These are phyloP conservation scores for Psilocybe cubensis DNA, from an alignment of 768 basidiomycete genomes.

Conservation along the genomic window DNA sequence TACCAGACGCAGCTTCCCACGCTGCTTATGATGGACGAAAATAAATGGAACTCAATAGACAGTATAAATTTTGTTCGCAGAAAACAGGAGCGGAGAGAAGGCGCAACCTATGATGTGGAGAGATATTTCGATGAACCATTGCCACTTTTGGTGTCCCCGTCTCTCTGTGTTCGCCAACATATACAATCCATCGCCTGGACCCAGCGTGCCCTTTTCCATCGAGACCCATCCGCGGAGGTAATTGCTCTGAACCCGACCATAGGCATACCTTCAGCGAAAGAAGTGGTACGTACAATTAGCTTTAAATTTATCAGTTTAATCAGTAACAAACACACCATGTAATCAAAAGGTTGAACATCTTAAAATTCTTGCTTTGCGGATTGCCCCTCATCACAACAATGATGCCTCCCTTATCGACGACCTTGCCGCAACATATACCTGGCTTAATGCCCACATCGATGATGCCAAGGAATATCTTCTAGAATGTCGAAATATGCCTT, in stretches of 20 bases:
- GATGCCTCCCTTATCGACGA: constrained; percentile 15
- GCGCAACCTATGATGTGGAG: constrained; percentile 12
- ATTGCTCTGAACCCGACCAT: constrained; percentile 18
- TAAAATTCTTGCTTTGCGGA: constrained; percentile 14
- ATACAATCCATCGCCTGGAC: constrained; percentile 27
- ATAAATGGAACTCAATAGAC: constrained; percentile 24
- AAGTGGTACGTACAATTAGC: constrained; percentile 22
- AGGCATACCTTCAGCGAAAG: constrained; percentile 18
- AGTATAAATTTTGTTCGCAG: constrained; percentile 42
- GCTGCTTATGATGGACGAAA: constrained; percentile 9
- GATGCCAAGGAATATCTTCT: constrained; percentile 21
- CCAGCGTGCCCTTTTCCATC: constrained; percentile 18
- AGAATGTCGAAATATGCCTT: constrained; percentile 18
- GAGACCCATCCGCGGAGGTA: constrained; percentile 16
- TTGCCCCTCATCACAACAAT: constrained; percentile 11
- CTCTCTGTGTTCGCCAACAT: constrained; percentile 16
- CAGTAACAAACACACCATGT: background rate
- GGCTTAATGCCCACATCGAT: constrained; percentile 25
- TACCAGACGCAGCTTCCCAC: constrained; percentile 11
- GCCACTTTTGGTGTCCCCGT: constrained; percentile 17
- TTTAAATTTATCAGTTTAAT: background rate
- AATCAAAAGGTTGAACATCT: constrained; percentile 16
- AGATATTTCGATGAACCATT: constrained; percentile 5
- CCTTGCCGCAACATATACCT: constrained; percentile 25
- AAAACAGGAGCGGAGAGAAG: constrained; percentile 7